Base-by-base conservation (phyloP, 1,284 basidiomycete genomes). In the Ustilago hordei region DNA sequence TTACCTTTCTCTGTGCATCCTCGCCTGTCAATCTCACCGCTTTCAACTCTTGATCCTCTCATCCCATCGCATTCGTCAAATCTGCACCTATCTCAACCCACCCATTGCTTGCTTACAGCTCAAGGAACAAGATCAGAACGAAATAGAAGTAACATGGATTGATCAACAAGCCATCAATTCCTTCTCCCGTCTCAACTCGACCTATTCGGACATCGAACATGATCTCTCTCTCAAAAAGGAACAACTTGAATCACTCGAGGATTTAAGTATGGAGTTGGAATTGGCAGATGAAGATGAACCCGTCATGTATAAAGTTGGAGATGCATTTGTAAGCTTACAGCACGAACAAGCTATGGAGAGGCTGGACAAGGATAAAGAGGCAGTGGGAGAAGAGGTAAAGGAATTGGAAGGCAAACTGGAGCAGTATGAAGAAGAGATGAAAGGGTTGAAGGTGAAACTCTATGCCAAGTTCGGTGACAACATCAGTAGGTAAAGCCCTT, bases 401-500 rank as follows among this genome's bases (percentile, higher is more conserved):
- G 85, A 85, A 5, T 86, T 95, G 19, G 87, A 90, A 28, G 84
- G 82, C 1, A 89, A 89, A 56, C 90, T 91, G 28, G 91, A 92
- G 45, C 90, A 91, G 41, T 95, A 93, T 84, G 92, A 95, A 81
- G 89, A 88, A 45, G 90, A 92, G 77, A 98, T 98, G 96, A 93
- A 93, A 82, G 90, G 91, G 70, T 90, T 98, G 60, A 98, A 99
- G 86, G 91, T 94, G 34, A 86, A 89, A 4, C 86, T 98, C 86
- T 97, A 97, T 84, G 93, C 93, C 45, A 95, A 95, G 87, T 97
- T 98, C 84, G 95, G 95, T 36, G 91, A 90, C 60, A 93, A 95
- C 63, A 98, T 98, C 87, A 98, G 83, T 85, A 50, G 52, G 80
- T 78, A 12, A 12, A 17, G 2, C n/a, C 13, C 15, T 41, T 52